A percentile compares a stretch with the other conserved stretches of the same genome.
Conservation (phyloP, 805 yeast genomes). For the Starmerella riodocensis region DNA sequence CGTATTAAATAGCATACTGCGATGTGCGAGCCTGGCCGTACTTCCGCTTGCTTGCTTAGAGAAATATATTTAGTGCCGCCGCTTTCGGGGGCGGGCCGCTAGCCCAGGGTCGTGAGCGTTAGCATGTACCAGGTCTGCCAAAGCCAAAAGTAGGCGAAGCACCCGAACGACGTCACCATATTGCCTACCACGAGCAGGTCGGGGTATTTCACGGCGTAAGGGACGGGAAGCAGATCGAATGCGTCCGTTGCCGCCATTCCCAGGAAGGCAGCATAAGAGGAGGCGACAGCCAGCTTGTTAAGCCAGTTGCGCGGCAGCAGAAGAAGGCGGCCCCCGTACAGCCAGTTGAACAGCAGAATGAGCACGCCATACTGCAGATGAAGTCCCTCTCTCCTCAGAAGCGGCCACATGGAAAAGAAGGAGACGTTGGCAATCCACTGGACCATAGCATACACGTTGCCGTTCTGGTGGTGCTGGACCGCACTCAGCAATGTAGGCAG, state of each 20-base stretch:
- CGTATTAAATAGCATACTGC: neutral
- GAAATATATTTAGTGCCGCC: no score
- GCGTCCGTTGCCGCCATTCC: constrained; percentile 38
- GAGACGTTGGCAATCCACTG: constrained; percentile 82
- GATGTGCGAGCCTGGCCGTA: no score
- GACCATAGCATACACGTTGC: constrained; percentile 54
- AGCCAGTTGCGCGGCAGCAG: constrained; percentile 38
- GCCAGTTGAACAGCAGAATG: constrained; percentile 60
- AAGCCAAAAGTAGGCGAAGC: constrained; percentile 64
- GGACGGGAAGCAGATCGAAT: constrained; percentile 45
- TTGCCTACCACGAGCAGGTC: constrained; percentile 79
- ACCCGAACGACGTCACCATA: constrained; percentile 57
- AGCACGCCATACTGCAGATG: constrained; percentile 56
- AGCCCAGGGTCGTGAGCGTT: constrained; percentile 3
- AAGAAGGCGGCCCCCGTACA: constrained; percentile 22
- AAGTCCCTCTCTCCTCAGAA: constrained; percentile 63
- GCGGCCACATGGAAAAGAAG: constrained; percentile 77
- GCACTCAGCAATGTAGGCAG: constrained; percentile 56
- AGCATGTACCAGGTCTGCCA: constrained; percentile 39
- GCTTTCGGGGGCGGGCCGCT: no score
- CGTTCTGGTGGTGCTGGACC: constrained; percentile 39
- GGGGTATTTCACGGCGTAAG: constrained; percentile 38
- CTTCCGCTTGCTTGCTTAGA: no score
- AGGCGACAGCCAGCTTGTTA: constrained; percentile 39
- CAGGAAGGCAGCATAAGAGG: constrained; percentile 43